Evolutionary conservation across 495 filamentous ascomycete species (phyloP), one percentile per base, ranked within the genome.

Genomic region (Penicillium simplicissimum): DNA sequence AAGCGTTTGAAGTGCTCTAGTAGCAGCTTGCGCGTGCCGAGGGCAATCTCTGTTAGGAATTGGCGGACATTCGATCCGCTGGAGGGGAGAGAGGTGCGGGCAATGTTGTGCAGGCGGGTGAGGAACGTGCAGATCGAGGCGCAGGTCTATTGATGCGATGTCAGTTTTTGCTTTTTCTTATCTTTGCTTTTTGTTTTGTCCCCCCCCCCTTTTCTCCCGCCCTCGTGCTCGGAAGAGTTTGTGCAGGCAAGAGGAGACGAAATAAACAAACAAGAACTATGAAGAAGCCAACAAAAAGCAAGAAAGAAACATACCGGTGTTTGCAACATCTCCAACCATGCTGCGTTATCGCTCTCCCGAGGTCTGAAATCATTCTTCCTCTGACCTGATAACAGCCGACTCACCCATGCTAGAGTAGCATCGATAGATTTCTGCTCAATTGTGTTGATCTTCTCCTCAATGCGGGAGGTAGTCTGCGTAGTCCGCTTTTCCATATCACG

Each of bases 1-100:
- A 96, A 98, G 65, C 90, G 91, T 68, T 95, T 96, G 76, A 98
- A 90, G 76, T 99, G 96, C 62, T 93, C 90, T 54, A 98, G 85
- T 19, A 99, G 80, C 3, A 94, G 80, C 34, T 76, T 77, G 59
- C 92, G 89, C 31, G 95, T 82, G 53, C 88, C 89, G 13, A 90
- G 73, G 25, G 92, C 93, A 31, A 98, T 87, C 76, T 98, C 96
- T n/a, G 86, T 87, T 58, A 87, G 82, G 65, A 98, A 88, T 35
- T 87, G 77, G 25, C 87, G 84, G 6, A 95, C 79, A 68, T 97
- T 98, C 38, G 85, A 79, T 47, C 87, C 85, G 56, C 76, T 76
- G 8, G 89, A 85, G 70, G 91, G 88, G 51, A 98, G 80, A 7
- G 93, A 87, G 54, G 85, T 81, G 17, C 83, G 71, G 8, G 85